Evolutionary conservation across 495 filamentous ascomycete genomes (phyloP).

Genomic region (Arthonia radiata): DNA sequence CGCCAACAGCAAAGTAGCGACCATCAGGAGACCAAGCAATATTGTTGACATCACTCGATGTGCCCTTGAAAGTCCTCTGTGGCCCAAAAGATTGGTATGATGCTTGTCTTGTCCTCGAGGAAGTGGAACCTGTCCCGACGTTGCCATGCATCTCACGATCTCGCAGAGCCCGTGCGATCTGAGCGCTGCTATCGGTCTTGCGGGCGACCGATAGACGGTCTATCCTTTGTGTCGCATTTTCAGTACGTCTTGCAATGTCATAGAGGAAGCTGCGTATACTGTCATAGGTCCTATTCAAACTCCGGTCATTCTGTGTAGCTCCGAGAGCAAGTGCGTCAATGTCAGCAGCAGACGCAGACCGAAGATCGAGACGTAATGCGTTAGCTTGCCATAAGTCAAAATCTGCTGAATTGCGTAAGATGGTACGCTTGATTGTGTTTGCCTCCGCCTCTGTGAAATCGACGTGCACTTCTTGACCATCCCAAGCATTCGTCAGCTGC

Average conservation of each 20-base stretch:
- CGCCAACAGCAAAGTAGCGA: conserved; percentile 25
- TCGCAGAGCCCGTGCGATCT: no score
- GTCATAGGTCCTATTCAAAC: background rate
- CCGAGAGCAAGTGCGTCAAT: background rate
- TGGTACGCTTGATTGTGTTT: background rate
- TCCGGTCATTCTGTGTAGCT: background rate
- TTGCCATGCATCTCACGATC: no score
- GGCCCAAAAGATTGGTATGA: conserved; percentile 11
- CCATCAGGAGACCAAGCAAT: conserved; percentile 28
- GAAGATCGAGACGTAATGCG: background rate
- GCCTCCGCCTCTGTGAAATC: background rate
- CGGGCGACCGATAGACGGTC: background rate
- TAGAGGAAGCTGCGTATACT: background rate
- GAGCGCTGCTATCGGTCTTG: no score
- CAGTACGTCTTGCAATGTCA: background rate
- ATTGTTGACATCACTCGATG: conserved; percentile 33
- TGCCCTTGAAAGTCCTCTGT: conserved; percentile 24
- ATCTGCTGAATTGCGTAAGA: background rate
- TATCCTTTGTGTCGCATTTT: conserved; percentile 1
- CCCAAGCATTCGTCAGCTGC: background rate
- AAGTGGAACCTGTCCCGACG: conserved; percentile 1
- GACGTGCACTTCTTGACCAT: background rate
- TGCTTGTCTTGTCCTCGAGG: conserved; percentile 2
- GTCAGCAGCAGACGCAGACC: background rate
- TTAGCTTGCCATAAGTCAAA: background rate